Conservation (phyloP, 768 basidiomycete genomes). For the Calocera viscosa region DNA sequence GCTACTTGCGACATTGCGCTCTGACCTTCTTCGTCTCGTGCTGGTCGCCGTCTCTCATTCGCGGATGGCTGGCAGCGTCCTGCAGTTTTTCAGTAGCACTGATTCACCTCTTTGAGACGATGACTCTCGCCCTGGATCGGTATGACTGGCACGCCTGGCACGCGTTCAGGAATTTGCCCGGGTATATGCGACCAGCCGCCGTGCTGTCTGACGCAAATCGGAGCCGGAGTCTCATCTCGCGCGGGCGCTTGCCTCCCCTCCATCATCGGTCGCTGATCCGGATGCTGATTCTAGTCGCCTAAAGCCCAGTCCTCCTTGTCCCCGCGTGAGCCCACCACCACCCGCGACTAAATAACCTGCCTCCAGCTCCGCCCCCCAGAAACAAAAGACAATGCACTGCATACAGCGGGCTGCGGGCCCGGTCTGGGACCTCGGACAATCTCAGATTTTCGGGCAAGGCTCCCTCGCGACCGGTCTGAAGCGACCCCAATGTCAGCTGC, state of each 20-base stretch:
- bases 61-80: background rate
- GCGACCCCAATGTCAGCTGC: too few relatives aligned
- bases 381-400: background rate
- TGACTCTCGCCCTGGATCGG: background rate
- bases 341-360: too few relatives aligned
- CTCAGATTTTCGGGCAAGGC: background rate
- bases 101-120: background rate
- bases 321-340: background rate
- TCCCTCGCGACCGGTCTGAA: background rate
- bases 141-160: background rate
- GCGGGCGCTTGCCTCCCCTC: background rate
- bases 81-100: background rate
- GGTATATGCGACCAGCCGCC: background rate
- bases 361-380: too few relatives aligned
- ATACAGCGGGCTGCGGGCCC: background rate
- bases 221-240: background rate
- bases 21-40: too few relatives aligned
- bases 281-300: background rate
- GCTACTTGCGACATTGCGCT: background rate
- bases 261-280: background rate
- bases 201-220: background rate
- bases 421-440: background rate
- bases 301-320: background rate
- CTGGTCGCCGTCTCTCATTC: too few relatives aligned
- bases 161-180: background rate